A percentile compares a stretch with the other conserved stretches of the same genome.
Evolutionary conservation across 2,329 filamentous ascomycete species (phyloP).

Genomic region (Fusarium buharicum): DNA sequence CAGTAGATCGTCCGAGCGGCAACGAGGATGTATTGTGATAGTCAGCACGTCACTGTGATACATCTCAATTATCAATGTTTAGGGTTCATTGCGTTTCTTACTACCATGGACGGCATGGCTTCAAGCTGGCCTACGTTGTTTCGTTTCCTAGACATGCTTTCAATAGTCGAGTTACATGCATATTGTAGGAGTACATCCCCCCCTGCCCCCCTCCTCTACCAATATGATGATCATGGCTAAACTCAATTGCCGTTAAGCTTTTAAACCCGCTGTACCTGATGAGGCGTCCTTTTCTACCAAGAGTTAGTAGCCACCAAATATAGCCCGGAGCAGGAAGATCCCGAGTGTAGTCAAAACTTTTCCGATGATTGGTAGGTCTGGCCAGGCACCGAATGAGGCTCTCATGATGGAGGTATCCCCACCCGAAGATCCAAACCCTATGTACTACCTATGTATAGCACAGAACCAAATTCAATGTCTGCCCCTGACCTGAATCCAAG

Average conservation of each 20-base stretch:
- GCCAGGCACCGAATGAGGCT: constrained; percentile 28
- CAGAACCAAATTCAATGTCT: constrained; percentile 20
- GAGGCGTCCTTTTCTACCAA: constrained; percentile 9
- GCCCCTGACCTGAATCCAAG: constrained; percentile 35
- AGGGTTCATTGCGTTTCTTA: not conserved
- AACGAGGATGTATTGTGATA: not conserved
- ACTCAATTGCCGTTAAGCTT: not conserved
- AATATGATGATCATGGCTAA: not conserved
- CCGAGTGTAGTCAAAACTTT: constrained; percentile 27
- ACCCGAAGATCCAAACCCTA: constrained; percentile 1
- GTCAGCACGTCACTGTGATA: not conserved
- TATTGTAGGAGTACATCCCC: not conserved
- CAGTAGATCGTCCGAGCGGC: not conserved
- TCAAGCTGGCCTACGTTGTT: not conserved
- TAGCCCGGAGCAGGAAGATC: constrained; percentile 24
- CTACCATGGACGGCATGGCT: not conserved
- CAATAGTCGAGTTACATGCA: constrained; percentile 13
- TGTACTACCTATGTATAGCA: constrained; percentile 23
- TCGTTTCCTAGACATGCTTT: constrained; percentile 2
- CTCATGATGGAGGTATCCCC: not conserved
- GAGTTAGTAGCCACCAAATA: constrained; percentile 28
- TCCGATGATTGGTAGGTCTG: constrained; percentile 29
- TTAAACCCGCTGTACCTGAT: not conserved
- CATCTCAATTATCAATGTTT: not conserved
- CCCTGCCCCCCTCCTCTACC: not conserved